Conservation (phyloP, 495 filamentous ascomycete genomes). For the Xylaria cubensis region DNA sequence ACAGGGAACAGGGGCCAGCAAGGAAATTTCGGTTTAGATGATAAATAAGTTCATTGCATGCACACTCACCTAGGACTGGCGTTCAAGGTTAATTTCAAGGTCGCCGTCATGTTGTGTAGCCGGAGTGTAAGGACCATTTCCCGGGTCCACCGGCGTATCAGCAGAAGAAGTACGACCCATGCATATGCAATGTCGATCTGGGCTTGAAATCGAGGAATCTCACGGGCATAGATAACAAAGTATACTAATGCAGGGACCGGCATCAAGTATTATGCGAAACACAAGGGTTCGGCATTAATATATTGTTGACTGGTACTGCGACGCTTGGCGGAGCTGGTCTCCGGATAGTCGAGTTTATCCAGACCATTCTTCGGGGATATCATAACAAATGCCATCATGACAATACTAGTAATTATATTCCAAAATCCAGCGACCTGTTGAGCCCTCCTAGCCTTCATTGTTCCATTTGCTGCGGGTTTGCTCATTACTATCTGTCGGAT, state of each 20-base stretch:
- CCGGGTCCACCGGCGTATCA: not conserved
- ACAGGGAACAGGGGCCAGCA: not conserved
- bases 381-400: constrained; percentile 29
- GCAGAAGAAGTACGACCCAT: not conserved
- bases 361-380: constrained; percentile 25
- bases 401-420: constrained; percentile 34
- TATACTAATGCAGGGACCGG: constrained; percentile 4
- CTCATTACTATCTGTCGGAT: not conserved
- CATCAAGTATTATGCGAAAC: not conserved
- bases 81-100: not conserved
- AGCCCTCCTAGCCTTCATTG: constrained; percentile 28
- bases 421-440: constrained; percentile 30
- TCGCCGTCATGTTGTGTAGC: not conserved
- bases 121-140: not conserved
- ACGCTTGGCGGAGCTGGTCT: constrained; percentile 37
- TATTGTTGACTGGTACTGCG: constrained; percentile 40
- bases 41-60: constrained; percentile 6
- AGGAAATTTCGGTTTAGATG: not conserved
- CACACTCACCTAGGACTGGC: not conserved
- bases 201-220: not conserved
- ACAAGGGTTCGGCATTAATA: constrained; percentile 21
- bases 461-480: constrained; percentile 16
- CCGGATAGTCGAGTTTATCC: constrained; percentile 38
- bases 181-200: constrained; percentile 16
- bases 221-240: not conserved